Evolutionary conservation across 2,329 filamentous ascomycete genomes (phyloP).

Genomic region (Ceratocystis albifundus): DNA sequence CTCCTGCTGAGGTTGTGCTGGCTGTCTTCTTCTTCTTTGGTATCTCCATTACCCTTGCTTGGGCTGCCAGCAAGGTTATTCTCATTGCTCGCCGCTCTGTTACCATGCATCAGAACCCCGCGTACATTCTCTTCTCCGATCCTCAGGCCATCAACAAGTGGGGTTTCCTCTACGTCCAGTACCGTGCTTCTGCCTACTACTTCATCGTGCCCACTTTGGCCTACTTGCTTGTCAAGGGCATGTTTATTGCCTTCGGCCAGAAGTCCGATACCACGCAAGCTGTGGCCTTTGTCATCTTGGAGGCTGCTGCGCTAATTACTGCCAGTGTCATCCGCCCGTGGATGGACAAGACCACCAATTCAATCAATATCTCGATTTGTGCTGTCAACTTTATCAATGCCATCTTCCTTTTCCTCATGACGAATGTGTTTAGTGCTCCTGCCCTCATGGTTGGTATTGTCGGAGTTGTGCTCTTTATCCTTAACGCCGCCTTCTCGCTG

Average conservation of each 20-base stretch:
- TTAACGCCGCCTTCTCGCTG: constrained; percentile 73
- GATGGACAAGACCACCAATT: constrained; percentile 99
- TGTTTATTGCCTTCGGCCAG: constrained; percentile 79
- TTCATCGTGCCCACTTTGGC: constrained; percentile 71
- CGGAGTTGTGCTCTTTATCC: constrained; percentile 77
- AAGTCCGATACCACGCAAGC: constrained; percentile 60
- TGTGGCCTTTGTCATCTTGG: constrained; percentile 70
- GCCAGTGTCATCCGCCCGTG: constrained; percentile 76
- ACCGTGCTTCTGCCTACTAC: constrained; percentile 90
- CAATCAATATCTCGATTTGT: constrained; percentile 87
- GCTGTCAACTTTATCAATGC: constrained; percentile 83
- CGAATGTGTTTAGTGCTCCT: constrained; percentile 73
- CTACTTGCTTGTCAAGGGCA: constrained; percentile 75
- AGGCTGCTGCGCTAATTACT: constrained; percentile 63
- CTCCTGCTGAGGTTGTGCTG: constrained; percentile 71
- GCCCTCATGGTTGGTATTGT: constrained; percentile 75
- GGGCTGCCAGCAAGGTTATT: constrained; percentile 84
- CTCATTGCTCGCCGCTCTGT: constrained; percentile 80
- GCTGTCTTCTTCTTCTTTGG: constrained; percentile 82
- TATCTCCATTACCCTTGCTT: constrained; percentile 63
- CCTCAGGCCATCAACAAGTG: constrained; percentile 92
- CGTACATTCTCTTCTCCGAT: constrained; percentile 93
- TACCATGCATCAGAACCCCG: constrained; percentile 85
- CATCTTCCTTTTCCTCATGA: constrained; percentile 82
- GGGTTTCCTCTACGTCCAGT: constrained; percentile 96